phyloP scores from a whole-genome alignment of 768 basidiomycete species.

The Megacollybia marginata region DNA sequence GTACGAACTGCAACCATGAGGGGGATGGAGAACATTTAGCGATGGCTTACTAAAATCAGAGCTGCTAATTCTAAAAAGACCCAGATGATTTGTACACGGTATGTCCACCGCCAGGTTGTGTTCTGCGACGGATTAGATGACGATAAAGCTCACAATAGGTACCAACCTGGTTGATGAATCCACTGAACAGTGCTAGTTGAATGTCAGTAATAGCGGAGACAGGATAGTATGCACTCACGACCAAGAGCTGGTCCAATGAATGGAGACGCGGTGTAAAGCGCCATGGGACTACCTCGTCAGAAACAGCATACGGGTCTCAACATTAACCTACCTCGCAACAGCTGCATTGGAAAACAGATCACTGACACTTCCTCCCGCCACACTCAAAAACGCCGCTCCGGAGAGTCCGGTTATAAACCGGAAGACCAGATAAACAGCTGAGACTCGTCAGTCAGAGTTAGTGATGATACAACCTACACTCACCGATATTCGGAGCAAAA shows the following conservation, averaged over 20 bases:
- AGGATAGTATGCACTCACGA: conserved; percentile 10
- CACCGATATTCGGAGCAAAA: conserved; percentile 62
- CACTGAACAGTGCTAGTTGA: conserved; percentile 6
- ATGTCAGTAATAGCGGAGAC: conserved; percentile 1
- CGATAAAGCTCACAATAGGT: too few relatives aligned
- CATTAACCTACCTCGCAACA: conserved; percentile 47
- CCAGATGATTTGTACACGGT: conserved; percentile 67
- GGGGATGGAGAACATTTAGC: neutral
- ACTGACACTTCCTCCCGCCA: conserved; percentile 47
- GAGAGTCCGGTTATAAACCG: conserved; percentile 49
- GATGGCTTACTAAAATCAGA: conserved; percentile 39
- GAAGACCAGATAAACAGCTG: conserved; percentile 54
- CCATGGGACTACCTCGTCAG: conserved; percentile 32
- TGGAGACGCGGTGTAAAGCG: conserved; percentile 46
- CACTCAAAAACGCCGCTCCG: conserved; percentile 50
- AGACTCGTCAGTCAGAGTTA: neutral
- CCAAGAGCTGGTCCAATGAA: conserved; percentile 48
- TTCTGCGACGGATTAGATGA: conserved; percentile 27
- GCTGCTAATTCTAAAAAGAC: conserved; percentile 42
- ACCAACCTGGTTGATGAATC: conserved; percentile 65
- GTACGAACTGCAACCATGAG: conserved; percentile 40
- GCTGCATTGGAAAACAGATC: conserved; percentile 49
- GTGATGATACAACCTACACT: conserved; percentile 10
- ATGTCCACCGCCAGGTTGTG: conserved; percentile 71
- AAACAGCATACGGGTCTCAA: neutral